phyloP scores from a whole-genome alignment of 257 asterid species.

The Solanum microdontum region DNA sequence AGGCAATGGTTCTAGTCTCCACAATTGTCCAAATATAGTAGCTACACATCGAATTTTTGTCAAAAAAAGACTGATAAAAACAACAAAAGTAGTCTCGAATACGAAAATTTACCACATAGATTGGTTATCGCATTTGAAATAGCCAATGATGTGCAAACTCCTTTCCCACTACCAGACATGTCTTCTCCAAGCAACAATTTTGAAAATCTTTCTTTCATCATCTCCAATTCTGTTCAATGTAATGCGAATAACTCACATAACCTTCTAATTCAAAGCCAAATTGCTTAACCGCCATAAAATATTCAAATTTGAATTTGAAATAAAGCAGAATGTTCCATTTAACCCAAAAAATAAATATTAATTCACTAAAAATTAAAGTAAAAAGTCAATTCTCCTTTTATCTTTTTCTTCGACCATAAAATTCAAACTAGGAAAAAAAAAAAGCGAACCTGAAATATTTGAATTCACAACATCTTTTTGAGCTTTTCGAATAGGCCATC shows the following conservation, averaged over 20 bases:
- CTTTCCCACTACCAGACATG: slow-evolving; percentile 91
- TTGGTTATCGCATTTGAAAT: slow-evolving; percentile 83
- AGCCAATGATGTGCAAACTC: slow-evolving; percentile 74
- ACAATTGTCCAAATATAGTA: slow-evolving; percentile 75
- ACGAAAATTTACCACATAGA: slow-evolving; percentile 42
- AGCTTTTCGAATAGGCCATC: slow-evolving; percentile 27
- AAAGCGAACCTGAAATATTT: slow-evolving; percentile 45
- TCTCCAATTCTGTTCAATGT: slow-evolving; percentile 47
- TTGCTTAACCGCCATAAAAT: neutral
- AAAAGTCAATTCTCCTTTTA: neutral
- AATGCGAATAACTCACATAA: neutral
- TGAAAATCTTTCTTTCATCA: slow-evolving; percentile 77
- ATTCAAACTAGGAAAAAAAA: neutral
- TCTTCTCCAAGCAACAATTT: slow-evolving; percentile 86
- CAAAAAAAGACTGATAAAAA: neutral
- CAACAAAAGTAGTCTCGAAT: neutral
- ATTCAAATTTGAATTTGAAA: neutral
- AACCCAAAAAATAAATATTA: neutral
- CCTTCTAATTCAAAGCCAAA: neutral
- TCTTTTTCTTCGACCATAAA: neutral
- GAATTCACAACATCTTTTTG: slow-evolving; percentile 26
- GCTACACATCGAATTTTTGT: slow-evolving; percentile 23
- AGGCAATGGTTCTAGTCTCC: slow-evolving; percentile 85
- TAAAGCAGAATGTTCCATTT: neutral
- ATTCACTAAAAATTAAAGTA: neutral